Evolutionary conservation across 345 rosid genomes (phyloP).

Genomic region (Microcos paniculata): DNA sequence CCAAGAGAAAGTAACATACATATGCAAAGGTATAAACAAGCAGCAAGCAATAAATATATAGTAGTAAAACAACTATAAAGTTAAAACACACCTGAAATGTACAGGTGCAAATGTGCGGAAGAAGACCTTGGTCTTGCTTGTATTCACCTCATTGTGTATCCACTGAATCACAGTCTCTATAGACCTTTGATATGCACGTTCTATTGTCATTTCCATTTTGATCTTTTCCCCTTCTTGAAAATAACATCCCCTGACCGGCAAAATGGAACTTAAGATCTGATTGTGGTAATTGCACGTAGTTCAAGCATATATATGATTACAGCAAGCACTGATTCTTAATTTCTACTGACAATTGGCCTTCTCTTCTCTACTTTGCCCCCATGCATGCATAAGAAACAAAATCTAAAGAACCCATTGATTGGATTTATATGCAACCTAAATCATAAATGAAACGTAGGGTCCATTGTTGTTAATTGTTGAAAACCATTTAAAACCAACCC

Average conservation of each 20-base stretch:
- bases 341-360: neutral
- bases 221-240: slow-evolving; percentile 78
- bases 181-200: slow-evolving; percentile 61
- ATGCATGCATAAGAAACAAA: slow-evolving; percentile 9
- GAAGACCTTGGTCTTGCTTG: slow-evolving; percentile 72
- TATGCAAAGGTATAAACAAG: neutral
- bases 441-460: slow-evolving; percentile 6
- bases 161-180: slow-evolving; percentile 68
- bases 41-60: neutral
- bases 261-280: neutral
- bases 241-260: slow-evolving; percentile 68
- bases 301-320: neutral
- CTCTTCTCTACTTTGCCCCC: neutral
- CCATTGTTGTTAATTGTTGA: neutral
- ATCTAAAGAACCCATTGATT: neutral
- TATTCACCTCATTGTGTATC: slow-evolving; percentile 61
- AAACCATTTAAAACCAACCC: slow-evolving; percentile 3
- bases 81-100: slow-evolving; percentile 76
- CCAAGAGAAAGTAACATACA: neutral
- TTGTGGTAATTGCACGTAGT: neutral
- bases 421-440: neutral
- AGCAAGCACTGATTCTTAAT: neutral
- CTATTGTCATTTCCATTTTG: slow-evolving; percentile 54
- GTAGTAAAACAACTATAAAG: neutral
- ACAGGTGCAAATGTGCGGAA: slow-evolving; percentile 92